Evolutionary conservation across 2,329 filamentous ascomycete species (phyloP).

Genomic region (Fusarium nematophilum): DNA sequence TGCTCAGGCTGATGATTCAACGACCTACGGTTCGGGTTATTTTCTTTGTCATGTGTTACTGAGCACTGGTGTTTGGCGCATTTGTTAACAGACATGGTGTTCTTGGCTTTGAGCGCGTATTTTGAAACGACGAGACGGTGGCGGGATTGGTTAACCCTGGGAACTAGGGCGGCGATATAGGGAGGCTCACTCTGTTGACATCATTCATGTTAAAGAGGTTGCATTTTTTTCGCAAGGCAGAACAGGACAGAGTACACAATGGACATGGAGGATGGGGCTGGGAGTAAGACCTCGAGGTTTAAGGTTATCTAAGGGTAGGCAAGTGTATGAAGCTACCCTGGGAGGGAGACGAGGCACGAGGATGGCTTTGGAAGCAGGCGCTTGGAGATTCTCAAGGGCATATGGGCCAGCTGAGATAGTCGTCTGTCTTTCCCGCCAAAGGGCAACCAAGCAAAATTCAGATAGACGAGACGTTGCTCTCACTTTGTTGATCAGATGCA

Average conservation of each 20-base stretch:
- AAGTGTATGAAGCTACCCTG: too few relatives aligned
- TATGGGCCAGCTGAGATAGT: neutral
- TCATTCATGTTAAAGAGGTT: slow-evolving; percentile 21
- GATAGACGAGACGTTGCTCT: slow-evolving; percentile 27
- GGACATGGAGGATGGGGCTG: slow-evolving; percentile 20
- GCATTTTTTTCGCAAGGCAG: slow-evolving; percentile 32
- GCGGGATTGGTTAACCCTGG: slow-evolving; percentile 19
- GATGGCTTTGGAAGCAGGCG: neutral
- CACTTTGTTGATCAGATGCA: neutral
- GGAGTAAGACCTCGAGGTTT: neutral
- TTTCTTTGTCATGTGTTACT: slow-evolving; percentile 43
- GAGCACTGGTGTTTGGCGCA: slow-evolving; percentile 51
- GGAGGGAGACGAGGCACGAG: neutral
- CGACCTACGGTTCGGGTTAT: slow-evolving; percentile 39
- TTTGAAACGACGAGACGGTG: slow-evolving; percentile 15
- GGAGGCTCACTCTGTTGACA: slow-evolving; percentile 27
- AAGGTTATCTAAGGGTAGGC: neutral
- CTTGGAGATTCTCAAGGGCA: neutral
- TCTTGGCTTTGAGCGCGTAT: slow-evolving; percentile 25
- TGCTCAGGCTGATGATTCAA: slow-evolving; percentile 42
- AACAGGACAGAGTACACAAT: slow-evolving; percentile 30
- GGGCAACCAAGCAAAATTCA: slow-evolving; percentile 8
- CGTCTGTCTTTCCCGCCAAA: slow-evolving; percentile 11
- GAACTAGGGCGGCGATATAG: slow-evolving; percentile 18
- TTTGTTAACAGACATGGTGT: slow-evolving; percentile 39